These are phyloP conservation scores for Chytridium lagenaria DNA, from an alignment of 371 early-diverging fungal genomes.

Conservation along the genomic window DNA sequence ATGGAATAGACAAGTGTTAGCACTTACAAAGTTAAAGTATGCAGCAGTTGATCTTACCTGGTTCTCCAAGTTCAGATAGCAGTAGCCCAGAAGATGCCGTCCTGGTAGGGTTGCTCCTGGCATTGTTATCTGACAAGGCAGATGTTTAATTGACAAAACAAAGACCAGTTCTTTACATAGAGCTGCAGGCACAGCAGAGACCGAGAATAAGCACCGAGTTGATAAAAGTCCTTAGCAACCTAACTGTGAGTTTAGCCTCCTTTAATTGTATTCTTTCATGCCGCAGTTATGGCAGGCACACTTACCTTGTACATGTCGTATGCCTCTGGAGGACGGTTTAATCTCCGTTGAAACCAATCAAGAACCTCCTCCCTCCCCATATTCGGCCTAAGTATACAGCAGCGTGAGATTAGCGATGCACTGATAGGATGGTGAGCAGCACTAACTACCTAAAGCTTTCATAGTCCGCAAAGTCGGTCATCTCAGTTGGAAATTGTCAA, in stretches of 20 bases:
- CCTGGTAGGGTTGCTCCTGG: conserved; percentile 55
- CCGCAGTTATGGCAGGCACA: not conserved
- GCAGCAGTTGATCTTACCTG: conserved; percentile 1
- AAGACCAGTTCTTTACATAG: conserved; percentile 44
- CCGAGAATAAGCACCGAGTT: conserved; percentile 61
- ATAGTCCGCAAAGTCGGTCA: conserved; percentile 46
- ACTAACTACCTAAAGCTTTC: conserved; percentile 37
- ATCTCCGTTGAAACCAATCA: conserved; percentile 58
- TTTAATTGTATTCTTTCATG: no score
- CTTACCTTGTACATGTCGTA: conserved; percentile 56
- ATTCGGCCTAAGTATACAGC: conserved; percentile 39
- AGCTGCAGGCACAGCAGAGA: conserved; percentile 58
- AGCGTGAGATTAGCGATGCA: no score
- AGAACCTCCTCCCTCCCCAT: conserved; percentile 57
- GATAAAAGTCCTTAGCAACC: conserved; percentile 63
- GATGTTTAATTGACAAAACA: not conserved
- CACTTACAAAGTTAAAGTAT: not conserved
- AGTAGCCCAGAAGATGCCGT: conserved; percentile 62
- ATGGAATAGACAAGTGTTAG: not conserved
- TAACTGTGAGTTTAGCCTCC: conserved; percentile 12
- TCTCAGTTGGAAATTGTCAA: not conserved
- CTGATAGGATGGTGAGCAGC: no score
- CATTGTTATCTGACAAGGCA: conserved; percentile 46
- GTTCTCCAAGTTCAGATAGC: conserved; percentile 58
- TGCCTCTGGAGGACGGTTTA: conserved; percentile 56